Conservation (phyloP, 2,329 filamentous ascomycete species). For the Xylariaceae sp. region DNA sequence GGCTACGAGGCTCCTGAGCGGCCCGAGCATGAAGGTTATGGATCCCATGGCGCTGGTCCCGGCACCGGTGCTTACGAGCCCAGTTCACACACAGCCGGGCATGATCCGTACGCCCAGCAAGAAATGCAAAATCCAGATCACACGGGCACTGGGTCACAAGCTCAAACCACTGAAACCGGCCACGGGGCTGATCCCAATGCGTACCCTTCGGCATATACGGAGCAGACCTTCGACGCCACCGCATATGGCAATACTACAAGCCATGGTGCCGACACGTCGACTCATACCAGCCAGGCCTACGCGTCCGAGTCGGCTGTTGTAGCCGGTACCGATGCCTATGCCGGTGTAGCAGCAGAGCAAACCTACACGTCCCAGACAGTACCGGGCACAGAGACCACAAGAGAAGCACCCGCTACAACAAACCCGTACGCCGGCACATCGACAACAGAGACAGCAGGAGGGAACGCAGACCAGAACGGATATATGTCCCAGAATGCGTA, state of each 20-base stretch:
- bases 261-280: neutral
- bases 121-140: neutral
- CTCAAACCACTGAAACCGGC: conserved; percentile 4
- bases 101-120: conserved; percentile 2
- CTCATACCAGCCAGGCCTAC: neutral
- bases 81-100: conserved; percentile 2
- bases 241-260: neutral
- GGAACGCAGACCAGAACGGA: conserved; percentile 4
- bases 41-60: conserved; percentile 5
- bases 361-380: too few species aligned
- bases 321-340: neutral
- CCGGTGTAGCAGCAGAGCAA: neutral
- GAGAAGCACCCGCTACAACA: neutral
- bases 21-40: conserved; percentile 5
- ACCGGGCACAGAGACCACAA: neutral
- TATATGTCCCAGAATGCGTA: conserved; percentile 6
- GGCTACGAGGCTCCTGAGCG: neutral
- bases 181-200: conserved; percentile 2
- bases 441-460: neutral
- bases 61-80: neutral
- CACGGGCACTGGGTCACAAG: neutral
- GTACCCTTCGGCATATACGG: conserved; percentile 4
- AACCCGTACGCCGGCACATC: neutral
- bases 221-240: neutral
- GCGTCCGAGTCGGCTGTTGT: neutral